A percentile compares a stretch with the other conserved stretches of the same genome.
Conservation (phyloP, 352 stramenopile genomes). For the Phytophthora parvispora region DNA sequence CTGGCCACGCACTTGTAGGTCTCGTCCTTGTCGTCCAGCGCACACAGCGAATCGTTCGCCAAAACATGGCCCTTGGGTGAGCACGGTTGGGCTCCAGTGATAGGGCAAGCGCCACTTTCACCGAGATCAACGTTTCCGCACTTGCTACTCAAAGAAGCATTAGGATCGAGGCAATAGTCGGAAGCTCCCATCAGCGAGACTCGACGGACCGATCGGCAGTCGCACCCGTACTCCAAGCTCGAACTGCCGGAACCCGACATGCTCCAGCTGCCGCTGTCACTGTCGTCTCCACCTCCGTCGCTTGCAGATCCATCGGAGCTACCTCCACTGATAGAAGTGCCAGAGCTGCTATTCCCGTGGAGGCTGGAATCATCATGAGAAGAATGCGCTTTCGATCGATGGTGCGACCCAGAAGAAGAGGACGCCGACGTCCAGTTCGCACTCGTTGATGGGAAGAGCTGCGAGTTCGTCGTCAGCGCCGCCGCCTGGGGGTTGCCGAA, state of each 20-base stretch:
- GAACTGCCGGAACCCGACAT: constrained; percentile 39
- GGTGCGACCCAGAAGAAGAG: constrained; percentile 16
- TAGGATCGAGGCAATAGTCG: constrained; percentile 70
- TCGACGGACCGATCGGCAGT: constrained; percentile 46
- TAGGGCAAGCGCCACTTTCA: constrained; percentile 67
- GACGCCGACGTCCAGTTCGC: constrained; percentile 9
- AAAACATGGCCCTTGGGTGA: constrained; percentile 67
- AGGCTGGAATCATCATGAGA: constrained; percentile 2
- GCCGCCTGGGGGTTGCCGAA: constrained; percentile 14
- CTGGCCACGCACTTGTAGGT: constrained; percentile 84
- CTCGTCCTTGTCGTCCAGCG: constrained; percentile 64
- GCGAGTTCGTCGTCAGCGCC: constrained; percentile 5
- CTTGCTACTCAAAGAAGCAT: constrained; percentile 61
- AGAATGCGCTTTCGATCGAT: constrained; percentile 18
- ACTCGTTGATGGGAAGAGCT: background rate
- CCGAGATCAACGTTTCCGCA: constrained; percentile 68
- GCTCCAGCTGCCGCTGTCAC: constrained; percentile 24
- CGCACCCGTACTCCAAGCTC: constrained; percentile 52
- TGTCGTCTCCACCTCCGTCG: constrained; percentile 23
- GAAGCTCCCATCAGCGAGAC: constrained; percentile 81
- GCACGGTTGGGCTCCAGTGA: constrained; percentile 62
- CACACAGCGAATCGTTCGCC: constrained; percentile 68
- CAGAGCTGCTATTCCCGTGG: background rate
- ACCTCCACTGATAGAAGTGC: background rate
- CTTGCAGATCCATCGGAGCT: constrained; percentile 4